A percentile compares a stretch with the other conserved stretches of the same genome.
Evolutionary conservation across 768 basidiomycete species (phyloP).

Genomic region (Rhizopogon vesiculosus): DNA sequence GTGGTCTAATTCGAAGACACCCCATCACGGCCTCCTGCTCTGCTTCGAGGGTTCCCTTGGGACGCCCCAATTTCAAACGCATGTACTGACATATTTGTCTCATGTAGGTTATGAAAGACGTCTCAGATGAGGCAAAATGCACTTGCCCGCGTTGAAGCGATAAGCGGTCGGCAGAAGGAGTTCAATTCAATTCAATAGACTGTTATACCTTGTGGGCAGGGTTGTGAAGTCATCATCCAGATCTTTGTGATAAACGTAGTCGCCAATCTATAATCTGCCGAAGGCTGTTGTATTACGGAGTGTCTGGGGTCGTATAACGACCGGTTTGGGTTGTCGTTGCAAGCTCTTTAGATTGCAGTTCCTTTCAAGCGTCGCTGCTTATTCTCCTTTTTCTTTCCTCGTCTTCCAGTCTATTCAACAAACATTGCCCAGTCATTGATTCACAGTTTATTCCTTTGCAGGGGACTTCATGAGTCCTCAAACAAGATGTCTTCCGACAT

Average conservation of each 20-base stretch:
- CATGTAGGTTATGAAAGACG: constrained; percentile 42
- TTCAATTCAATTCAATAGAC: constrained; percentile 2
- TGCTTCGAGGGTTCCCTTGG: constrained; percentile 17
- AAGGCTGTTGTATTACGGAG: constrained; percentile 14
- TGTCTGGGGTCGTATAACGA: constrained; percentile 22
- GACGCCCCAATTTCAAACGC: constrained; percentile 21
- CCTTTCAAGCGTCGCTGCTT: constrained; percentile 1
- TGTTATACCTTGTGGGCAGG: constrained; percentile 6
- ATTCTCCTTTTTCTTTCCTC: constrained; percentile 18
- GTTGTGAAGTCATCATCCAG: background rate
- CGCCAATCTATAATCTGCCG: constrained; percentile 8
- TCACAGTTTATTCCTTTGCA: constrained; percentile 6
- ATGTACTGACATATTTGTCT: constrained; percentile 16
- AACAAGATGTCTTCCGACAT: constrained; percentile 19
- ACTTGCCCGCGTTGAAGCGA: constrained; percentile 28
- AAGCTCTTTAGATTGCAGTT: constrained; percentile 2
- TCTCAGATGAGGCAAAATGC: constrained; percentile 48
- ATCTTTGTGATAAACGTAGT: constrained; percentile 4
- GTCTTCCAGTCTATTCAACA: constrained; percentile 17
- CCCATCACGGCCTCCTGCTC: constrained; percentile 20
- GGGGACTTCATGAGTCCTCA: constrained; percentile 22
- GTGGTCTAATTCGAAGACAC: constrained; percentile 30
- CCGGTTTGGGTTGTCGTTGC: background rate
- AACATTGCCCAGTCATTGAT: constrained; percentile 11
- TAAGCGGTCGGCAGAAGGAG: constrained; percentile 12